These are phyloP conservation scores for Leishmania turanica DNA, from an alignment of 208 protist genomes.

Conservation along the genomic window DNA sequence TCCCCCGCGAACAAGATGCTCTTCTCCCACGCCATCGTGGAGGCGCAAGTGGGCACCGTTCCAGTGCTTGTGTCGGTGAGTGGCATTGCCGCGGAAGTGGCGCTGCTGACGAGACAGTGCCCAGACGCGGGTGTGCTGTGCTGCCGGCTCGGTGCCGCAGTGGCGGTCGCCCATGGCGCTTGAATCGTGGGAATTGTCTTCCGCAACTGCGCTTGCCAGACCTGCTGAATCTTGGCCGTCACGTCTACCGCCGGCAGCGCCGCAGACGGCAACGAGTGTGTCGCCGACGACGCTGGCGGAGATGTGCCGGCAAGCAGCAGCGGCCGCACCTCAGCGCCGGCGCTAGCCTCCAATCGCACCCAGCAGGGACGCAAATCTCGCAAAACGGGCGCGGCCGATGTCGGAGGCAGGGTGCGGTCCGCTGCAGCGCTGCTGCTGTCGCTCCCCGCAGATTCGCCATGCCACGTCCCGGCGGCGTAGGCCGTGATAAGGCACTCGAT, in stretches of 20 bases:
- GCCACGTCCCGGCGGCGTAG: conserved; percentile 21
- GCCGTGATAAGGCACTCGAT: conserved; percentile 40
- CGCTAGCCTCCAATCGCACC: conserved; percentile 11
- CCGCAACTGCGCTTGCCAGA: conserved; percentile 12
- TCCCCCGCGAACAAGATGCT: background rate
- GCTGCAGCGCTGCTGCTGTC: background rate
- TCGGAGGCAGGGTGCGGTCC: background rate
- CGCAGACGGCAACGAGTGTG: background rate
- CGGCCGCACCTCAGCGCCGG: background rate
- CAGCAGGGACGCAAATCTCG: conserved; percentile 18
- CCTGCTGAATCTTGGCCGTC: conserved; percentile 12
- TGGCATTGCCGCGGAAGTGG: background rate
- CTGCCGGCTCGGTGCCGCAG: background rate
- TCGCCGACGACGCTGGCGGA: background rate
- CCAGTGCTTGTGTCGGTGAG: conserved; percentile 4
- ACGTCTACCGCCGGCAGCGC: conserved; percentile 23
- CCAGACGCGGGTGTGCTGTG: background rate
- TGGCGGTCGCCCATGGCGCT: background rate
- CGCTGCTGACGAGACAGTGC: background rate
- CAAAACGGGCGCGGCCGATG: background rate
- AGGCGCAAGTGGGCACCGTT: background rate
- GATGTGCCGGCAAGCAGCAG: background rate
- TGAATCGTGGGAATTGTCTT: background rate
- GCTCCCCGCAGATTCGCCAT: conserved; percentile 4
- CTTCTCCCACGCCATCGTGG: conserved; percentile 6